Evolutionary conservation across 164 flowering plant species (phyloP).

Genomic region (Vitis amurensis): DNA sequence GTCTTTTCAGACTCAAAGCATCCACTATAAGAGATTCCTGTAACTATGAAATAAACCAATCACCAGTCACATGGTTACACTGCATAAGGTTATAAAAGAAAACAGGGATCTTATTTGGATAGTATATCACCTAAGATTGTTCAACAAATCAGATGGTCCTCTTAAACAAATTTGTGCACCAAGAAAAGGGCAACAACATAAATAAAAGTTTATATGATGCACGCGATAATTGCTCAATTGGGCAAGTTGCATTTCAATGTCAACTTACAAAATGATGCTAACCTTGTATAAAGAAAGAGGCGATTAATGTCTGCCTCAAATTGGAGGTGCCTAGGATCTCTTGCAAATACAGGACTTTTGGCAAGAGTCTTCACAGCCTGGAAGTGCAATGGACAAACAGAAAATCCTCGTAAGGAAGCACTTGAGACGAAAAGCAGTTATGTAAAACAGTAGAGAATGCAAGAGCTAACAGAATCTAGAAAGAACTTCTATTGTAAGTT

Average conservation of each 20-base stretch:
- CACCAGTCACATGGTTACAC: too few relatives aligned
- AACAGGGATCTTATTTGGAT: too few relatives aligned
- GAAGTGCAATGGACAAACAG: slow-evolving; percentile 1
- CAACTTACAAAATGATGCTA: not conserved
- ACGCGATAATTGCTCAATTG: not conserved
- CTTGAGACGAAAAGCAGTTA: not conserved
- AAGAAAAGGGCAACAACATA: not conserved
- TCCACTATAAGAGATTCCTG: too few relatives aligned
- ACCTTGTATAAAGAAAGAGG: slow-evolving; percentile 86
- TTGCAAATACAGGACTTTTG: slow-evolving; percentile 67
- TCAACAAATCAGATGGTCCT: too few relatives aligned
- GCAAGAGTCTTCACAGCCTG: slow-evolving; percentile 70
- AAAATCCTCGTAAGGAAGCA: not conserved
- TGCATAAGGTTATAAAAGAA: too few relatives aligned
- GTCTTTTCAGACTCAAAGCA: too few relatives aligned
- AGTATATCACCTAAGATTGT: too few relatives aligned
- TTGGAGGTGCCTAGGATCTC: slow-evolving; percentile 71
- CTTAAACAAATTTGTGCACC: too few relatives aligned
- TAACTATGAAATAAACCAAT: too few relatives aligned
- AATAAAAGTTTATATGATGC: not conserved
- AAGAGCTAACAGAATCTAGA: not conserved
- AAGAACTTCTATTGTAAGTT: too few relatives aligned
- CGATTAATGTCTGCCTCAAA: slow-evolving; percentile 87
- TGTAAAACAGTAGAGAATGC: not conserved
- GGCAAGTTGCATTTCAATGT: not conserved